Evolutionary conservation across 2,329 filamentous ascomycete species (phyloP), one percentile per base, ranked within the genome.

Genomic region (Talaromyces albobiverticillius): DNA sequence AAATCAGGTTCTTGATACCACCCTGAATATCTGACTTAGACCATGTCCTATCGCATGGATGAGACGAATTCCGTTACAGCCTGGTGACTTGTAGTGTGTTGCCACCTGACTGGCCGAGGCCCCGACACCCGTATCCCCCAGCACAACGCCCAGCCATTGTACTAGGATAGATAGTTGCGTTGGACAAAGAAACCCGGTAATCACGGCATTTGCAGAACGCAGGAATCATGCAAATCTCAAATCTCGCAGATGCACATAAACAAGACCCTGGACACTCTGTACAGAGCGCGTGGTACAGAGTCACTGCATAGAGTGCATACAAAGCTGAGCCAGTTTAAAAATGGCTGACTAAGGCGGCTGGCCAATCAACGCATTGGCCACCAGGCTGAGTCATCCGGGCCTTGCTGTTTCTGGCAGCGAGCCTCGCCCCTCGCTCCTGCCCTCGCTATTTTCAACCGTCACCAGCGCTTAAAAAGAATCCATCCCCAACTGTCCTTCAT

Each of bases 391-490:
- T 58, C 54, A 58, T 46, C 43, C 11, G 14, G 57, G 60, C 61
- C 61, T 62, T 60, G 60, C 59, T 60, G 54, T 60, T 67, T 65
- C 62, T 64, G 64, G 36, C 13, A 16, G 43, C 18, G 25, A 23
- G 48, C 18, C 43, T 32, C 50, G 36, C 54, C 54, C 54, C 51
- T 49, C 51, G 55, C 43, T 32, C 42, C 34, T 40, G 29, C 26
- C 26, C 20, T 46, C 36, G 25, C 25, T 18, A 25, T 34, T 20
- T 36, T 10, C 16, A 23, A 22, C 47, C n/a, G n/a, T n/a, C n/a
- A n/a, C n/a, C n/a, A n/a, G n/a, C n/a, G n/a, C 46, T 51, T 51
- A 20, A 51, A 51, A 38, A 40, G 38, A 32, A 23, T 41, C 43
- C 41, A 11, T n/a, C 40, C 36, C 38, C 48, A 46, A 22, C 36